phyloP scores from a whole-genome alignment of 768 basidiomycete genomes.

The Gymnopilus dilepis region DNA sequence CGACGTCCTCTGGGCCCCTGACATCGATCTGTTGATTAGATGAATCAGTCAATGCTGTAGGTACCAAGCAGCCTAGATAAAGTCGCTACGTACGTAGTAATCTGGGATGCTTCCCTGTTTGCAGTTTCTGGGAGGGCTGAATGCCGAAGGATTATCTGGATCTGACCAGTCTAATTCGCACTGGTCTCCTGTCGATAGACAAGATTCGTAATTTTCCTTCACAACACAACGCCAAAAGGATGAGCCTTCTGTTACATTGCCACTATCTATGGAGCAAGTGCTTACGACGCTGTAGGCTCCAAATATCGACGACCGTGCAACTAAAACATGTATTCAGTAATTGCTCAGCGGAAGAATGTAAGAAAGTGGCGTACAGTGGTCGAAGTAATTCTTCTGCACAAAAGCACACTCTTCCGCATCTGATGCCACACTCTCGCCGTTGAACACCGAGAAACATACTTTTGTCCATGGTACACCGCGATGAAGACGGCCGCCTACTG shows the following conservation, averaged over 20 bases:
- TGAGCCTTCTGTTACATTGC: background rate
- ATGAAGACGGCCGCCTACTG: constrained; percentile 25
- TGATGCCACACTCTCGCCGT: constrained; percentile 18
- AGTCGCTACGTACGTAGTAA: constrained; percentile 37
- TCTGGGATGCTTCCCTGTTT: constrained; percentile 43
- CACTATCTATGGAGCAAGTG: background rate
- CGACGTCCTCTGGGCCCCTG: constrained; percentile 41
- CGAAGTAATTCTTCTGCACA: constrained; percentile 25
- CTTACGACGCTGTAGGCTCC: constrained; percentile 18
- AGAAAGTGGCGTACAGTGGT: constrained; percentile 18
- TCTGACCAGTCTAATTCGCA: constrained; percentile 51
- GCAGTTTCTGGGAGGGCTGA: constrained; percentile 39
- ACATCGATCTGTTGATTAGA: constrained; percentile 44
- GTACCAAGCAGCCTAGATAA: background rate
- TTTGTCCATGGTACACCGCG: constrained; percentile 26
- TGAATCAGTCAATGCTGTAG: background rate
- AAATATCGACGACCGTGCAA: constrained; percentile 17
- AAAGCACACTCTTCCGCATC: constrained; percentile 18
- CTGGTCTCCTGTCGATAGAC: constrained; percentile 48
- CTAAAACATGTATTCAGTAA: constrained; percentile 4
- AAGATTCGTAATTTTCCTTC: constrained; percentile 57
- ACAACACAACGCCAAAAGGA: background rate
- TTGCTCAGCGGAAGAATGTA: background rate
- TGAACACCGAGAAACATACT: constrained; percentile 25
- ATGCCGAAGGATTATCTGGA: constrained; percentile 34